A percentile compares a stretch with the other conserved stretches of the same genome.
phyloP scores from a whole-genome alignment of 2,329 filamentous ascomycete species.

The Pseudohalonectria lignicola region DNA sequence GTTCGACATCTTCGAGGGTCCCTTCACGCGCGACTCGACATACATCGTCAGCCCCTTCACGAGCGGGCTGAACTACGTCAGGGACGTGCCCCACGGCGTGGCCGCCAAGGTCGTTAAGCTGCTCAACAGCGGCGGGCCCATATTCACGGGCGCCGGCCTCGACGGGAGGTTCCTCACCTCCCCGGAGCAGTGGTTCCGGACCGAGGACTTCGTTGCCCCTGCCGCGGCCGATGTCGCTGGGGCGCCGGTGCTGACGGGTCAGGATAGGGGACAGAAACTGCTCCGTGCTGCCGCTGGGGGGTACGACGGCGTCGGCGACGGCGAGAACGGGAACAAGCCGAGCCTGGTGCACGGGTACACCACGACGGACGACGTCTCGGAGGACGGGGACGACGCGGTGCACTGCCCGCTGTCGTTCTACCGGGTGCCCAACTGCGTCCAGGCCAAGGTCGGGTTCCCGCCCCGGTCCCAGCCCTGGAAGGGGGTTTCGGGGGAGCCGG shows the following conservation, averaged over 20 bases:
- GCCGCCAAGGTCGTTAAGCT: slow-evolving; percentile 58
- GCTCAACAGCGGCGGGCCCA: slow-evolving; percentile 42
- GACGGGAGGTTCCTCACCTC: slow-evolving; percentile 35
- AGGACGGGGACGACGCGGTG: slow-evolving; percentile 82
- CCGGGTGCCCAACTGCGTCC: slow-evolving; percentile 72
- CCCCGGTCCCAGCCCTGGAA: slow-evolving; percentile 10
- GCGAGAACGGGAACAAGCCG: slow-evolving; percentile 18
- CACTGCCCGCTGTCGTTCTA: slow-evolving; percentile 69
- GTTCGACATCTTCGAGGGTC: slow-evolving; percentile 89
- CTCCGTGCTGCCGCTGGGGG: slow-evolving; percentile 12
- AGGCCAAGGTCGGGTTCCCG: slow-evolving; percentile 51
- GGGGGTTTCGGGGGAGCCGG: slow-evolving; percentile 34
- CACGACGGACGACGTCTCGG: slow-evolving; percentile 72
- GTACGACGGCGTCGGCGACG: slow-evolving; percentile 13
- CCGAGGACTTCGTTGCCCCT: slow-evolving; percentile 6
- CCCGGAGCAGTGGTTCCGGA: slow-evolving; percentile 32
- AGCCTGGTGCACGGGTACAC: slow-evolving; percentile 64
- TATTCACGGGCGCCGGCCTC: slow-evolving; percentile 24
- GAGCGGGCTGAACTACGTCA: slow-evolving; percentile 65
- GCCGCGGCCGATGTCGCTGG: slow-evolving; percentile 1
- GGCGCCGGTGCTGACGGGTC: slow-evolving; percentile 11
- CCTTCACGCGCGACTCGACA: slow-evolving; percentile 79
- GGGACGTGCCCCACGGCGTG: slow-evolving; percentile 67
- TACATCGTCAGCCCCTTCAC: slow-evolving; percentile 84
- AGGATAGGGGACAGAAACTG: slow-evolving; percentile 16